Base-by-base conservation (phyloP, 768 basidiomycete genomes). In the Suillus brevipes region DNA sequence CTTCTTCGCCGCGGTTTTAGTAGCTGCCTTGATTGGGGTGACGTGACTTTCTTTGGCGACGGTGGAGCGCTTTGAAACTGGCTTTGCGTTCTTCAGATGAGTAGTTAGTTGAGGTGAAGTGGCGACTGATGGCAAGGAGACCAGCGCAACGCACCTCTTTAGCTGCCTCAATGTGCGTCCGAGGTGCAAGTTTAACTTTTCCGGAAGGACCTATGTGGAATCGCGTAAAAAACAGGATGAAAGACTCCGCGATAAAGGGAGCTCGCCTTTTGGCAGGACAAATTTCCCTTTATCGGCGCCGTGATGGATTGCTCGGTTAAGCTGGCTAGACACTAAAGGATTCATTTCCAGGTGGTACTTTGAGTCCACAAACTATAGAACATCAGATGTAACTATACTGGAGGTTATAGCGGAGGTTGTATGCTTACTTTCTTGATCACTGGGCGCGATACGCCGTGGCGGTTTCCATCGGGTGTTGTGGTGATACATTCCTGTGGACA, bases 391-490 rank as follows among this genome's bases (percentile, higher is more conserved):
- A 42, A 42, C 40, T 34, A 61, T 61, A 3, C 38, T 12, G 8
- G 28, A 16, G 8, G 25, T 5, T 37, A n/a, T 31, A 28, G 63
- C 65, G 65, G 10, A 4, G 52, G 18, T n/a, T 25, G 25, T 40
- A 59, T 75, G 85, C 85, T 68, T 64, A 91, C 89, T 85, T 92
- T 92, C 87, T 95, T 96, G 78, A 95, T 89, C 8, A 83, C 83
- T 25, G 81, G 78, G 57, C 94, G 84, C 16, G 92, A 94, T 45
- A 93, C 93, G 65, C 92, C 93, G 62, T 79, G 69, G 56, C 90
- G 87, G 34, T 82, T 80, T 43, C 91, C 89, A 49, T 89, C 88
- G 69, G 85, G 85, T 74, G 88, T 80, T 40, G 78, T 81, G 63
- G 78, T 72, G 74, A 95, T 90, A 72, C 89, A 91, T 77, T 92